These are phyloP conservation scores for Globisporangium paroecandrum DNA, from an alignment of 352 stramenopile genomes.

Conservation along the genomic window DNA sequence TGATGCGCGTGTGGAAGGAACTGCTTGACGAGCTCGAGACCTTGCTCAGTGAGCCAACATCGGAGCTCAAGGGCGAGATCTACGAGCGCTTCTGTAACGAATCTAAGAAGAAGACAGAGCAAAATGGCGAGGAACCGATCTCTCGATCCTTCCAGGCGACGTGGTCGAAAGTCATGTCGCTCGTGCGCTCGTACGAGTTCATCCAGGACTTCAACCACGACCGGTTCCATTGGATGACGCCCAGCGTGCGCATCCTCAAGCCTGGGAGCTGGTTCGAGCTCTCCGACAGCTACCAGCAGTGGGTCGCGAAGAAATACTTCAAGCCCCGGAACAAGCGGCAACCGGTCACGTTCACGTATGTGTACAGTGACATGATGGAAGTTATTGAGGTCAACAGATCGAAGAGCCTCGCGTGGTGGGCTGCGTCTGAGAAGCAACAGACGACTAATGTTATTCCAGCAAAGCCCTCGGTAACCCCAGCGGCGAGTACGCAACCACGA, in stretches of 20 bases:
- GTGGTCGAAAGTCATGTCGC: slow-evolving; percentile 3
- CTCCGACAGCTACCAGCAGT: slow-evolving; percentile 3
- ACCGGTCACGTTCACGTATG: neutral
- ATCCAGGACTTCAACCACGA: slow-evolving; percentile 8
- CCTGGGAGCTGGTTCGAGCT: neutral
- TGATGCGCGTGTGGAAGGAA: slow-evolving; percentile 4
- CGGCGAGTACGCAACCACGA: neutral
- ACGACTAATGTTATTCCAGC: neutral
- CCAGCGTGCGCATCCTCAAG: neutral
- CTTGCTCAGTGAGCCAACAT: neutral
- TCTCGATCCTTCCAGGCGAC: neutral
- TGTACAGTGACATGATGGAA: neutral
- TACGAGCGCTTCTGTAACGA: slow-evolving; percentile 1
- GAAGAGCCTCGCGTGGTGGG: neutral
- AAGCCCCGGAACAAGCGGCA: neutral
- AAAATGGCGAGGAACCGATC: neutral
- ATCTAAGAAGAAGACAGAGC: neutral
- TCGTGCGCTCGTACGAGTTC: slow-evolving; percentile 5
- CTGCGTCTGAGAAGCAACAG: neutral
- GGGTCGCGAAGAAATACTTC: slow-evolving; percentile 1
- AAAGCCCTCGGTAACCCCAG: neutral
- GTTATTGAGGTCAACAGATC: neutral
- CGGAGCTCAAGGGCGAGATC: neutral
- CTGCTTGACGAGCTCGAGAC: neutral
- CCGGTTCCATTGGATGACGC: slow-evolving; percentile 1